Conservation (phyloP, 1,284 basidiomycete genomes). For the Trametes pubescens region DNA sequence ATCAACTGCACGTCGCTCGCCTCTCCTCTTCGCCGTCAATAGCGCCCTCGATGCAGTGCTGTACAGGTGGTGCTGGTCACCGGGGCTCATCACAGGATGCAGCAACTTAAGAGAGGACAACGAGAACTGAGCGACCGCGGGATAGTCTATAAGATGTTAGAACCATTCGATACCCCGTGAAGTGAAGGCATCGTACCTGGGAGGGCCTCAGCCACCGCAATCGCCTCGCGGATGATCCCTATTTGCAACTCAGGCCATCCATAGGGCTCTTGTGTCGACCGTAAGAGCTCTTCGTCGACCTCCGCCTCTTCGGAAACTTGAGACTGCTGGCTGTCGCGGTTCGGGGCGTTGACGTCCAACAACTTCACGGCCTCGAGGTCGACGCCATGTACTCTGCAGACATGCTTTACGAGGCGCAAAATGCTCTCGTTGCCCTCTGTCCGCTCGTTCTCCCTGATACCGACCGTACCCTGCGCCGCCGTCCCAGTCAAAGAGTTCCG, state of each 20-base stretch:
- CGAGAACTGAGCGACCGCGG: conserved; percentile 79
- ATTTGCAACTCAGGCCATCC: conserved; percentile 96
- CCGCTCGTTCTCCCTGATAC: conserved; percentile 75
- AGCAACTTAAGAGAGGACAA: conserved; percentile 80
- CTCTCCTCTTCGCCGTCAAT: conserved; percentile 77
- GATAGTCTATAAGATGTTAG: conserved; percentile 61
- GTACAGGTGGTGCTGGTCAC: conserved; percentile 84
- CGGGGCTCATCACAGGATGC: conserved; percentile 68
- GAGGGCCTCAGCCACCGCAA: conserved; percentile 90
- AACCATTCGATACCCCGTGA: background rate
- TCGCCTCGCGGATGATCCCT: conserved; percentile 89
- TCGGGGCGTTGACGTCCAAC: conserved; percentile 39
- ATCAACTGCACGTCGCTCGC: conserved; percentile 71
- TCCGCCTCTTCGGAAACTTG: conserved; percentile 35
- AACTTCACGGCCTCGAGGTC: conserved; percentile 73
- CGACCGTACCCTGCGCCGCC: conserved; percentile 61
- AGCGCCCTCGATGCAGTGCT: conserved; percentile 74
- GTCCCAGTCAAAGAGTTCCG: conserved; percentile 44
- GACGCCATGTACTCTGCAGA: conserved; percentile 82
- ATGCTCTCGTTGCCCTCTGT: conserved; percentile 83
- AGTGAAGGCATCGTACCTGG: conserved; percentile 62
- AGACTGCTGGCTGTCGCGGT: conserved; percentile 34
- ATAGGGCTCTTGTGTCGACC: conserved; percentile 60
- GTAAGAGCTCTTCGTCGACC: conserved; percentile 48
- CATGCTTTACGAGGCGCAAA: conserved; percentile 73